A percentile compares a stretch with the other conserved stretches of the same genome.
phyloP scores from a whole-genome alignment of 106 monocot genomes.

The Alisma plantagoaquatica region DNA sequence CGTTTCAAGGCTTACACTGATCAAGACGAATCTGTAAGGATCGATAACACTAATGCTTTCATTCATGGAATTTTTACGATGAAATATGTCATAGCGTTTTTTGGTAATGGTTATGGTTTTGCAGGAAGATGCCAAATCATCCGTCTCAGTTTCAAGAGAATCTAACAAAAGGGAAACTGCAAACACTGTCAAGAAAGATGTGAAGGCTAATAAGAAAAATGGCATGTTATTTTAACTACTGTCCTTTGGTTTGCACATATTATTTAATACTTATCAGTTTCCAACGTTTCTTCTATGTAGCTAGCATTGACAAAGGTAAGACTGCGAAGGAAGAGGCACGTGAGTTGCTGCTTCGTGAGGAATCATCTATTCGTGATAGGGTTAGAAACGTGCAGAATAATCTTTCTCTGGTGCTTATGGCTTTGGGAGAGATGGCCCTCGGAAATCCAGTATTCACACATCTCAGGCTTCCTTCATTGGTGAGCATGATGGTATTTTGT shows the following conservation, averaged over 20 bases:
- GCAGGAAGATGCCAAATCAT: constrained; percentile 26
- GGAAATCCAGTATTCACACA: constrained; percentile 86
- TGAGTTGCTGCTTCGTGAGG: constrained; percentile 66
- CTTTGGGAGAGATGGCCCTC: constrained; percentile 77
- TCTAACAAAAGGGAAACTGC: constrained; percentile 35
- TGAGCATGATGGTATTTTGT: constrained; percentile 25
- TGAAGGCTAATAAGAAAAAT: constrained; percentile 52
- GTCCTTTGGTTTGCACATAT: too few relatives aligned
- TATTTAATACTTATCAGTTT: too few relatives aligned
- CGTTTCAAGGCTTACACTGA: constrained; percentile 71
- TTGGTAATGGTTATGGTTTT: too few relatives aligned
- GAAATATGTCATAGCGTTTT: not conserved
- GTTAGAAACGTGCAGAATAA: constrained; percentile 52
- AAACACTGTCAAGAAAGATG: constrained; percentile 54
- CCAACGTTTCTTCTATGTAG: not conserved
- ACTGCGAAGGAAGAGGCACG: constrained; percentile 94
- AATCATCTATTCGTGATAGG: constrained; percentile 65
- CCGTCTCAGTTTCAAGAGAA: constrained; percentile 28
- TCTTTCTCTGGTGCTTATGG: constrained; percentile 59
- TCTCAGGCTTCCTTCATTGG: constrained; percentile 77
- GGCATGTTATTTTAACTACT: constrained; percentile 25
- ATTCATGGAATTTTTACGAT: not conserved
- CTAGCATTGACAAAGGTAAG: constrained; percentile 42
- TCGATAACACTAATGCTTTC: not conserved
- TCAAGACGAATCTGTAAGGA: constrained; percentile 40